Percentiles rank a stretch among this genome's conserved stretches.
Evolutionary conservation across 441 rosid species (phyloP).

Genomic region (Bocquillonia castaneifolia): DNA sequence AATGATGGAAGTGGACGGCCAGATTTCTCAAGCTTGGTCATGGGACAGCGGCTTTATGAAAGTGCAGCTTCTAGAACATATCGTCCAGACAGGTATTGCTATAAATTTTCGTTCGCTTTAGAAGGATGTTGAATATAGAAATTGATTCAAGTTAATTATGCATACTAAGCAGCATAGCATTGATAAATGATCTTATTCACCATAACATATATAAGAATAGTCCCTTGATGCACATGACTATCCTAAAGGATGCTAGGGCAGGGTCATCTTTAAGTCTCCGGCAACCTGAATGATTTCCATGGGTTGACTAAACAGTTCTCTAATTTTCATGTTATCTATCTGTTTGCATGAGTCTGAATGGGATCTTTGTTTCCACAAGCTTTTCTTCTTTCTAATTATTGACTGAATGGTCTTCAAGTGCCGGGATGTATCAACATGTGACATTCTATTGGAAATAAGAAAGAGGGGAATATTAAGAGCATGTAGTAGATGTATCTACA

Average conservation of each 20-base stretch:
- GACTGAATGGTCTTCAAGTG: background rate
- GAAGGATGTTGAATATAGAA: background rate
- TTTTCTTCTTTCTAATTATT: background rate
- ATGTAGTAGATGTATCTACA: background rate
- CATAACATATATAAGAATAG: background rate
- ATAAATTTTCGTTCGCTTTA: constrained; percentile 13
- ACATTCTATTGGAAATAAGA: too few species aligned
- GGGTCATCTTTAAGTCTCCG: background rate
- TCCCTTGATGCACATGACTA: background rate
- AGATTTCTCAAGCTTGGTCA: constrained; percentile 92
- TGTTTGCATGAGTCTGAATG: background rate
- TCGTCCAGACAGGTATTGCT: constrained; percentile 72
- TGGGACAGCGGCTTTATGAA: constrained; percentile 95
- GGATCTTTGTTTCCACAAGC: background rate
- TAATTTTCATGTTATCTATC: background rate
- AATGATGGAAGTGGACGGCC: constrained; percentile 87
- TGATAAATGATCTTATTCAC: background rate
- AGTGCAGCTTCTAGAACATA: constrained; percentile 71
- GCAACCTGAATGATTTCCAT: background rate
- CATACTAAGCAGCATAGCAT: background rate
- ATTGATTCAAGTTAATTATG: background rate
- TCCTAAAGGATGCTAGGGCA: background rate
- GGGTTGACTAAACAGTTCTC: background rate
- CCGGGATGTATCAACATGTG: background rate
- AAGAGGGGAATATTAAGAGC: background rate